Conservation (phyloP, 257 asterid genomes). For the Perilla frutescens region DNA sequence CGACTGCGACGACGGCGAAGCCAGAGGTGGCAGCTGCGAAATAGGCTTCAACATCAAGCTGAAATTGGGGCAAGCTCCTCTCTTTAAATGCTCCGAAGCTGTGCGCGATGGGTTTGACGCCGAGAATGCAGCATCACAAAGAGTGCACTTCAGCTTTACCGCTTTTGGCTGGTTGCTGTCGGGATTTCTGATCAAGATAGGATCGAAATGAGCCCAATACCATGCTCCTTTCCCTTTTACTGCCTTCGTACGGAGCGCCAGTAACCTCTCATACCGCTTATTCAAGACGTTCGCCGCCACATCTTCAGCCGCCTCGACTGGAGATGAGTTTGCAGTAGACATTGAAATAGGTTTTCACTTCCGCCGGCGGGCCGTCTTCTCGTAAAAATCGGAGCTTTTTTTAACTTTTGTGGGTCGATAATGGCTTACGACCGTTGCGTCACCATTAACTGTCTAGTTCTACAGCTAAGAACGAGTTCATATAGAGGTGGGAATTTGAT, state of each 20-base stretch:
- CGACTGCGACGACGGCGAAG: conserved; percentile 70
- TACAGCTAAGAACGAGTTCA: conserved; percentile 12
- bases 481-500: conserved; percentile 29
- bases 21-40: conserved; percentile 70
- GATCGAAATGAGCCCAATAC: conserved; percentile 97
- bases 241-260: conserved; percentile 79
- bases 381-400: conserved; percentile 15
- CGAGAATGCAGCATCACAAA: conserved; percentile 73
- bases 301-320: conserved; percentile 58
- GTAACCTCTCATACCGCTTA: conserved; percentile 75
- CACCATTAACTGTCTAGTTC: conserved; percentile 29
- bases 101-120: conserved; percentile 92
- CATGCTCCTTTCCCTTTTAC: conserved; percentile 96
- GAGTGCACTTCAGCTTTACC: conserved; percentile 80
- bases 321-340: conserved; percentile 49
- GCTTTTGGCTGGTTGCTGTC: conserved; percentile 76
- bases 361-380: background rate
- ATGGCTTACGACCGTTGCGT: conserved; percentile 37
- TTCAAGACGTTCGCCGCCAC: conserved; percentile 60
- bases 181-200: conserved; percentile 62
- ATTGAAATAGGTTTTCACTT: conserved; percentile 34
- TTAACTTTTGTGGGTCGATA: background rate
- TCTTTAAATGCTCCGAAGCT: conserved; percentile 81
- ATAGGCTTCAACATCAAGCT: conserved; percentile 57
- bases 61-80: conserved; percentile 84